phyloP scores from a whole-genome alignment of 371 early-diverging fungal species.

The Mucor lusitanicus region DNA sequence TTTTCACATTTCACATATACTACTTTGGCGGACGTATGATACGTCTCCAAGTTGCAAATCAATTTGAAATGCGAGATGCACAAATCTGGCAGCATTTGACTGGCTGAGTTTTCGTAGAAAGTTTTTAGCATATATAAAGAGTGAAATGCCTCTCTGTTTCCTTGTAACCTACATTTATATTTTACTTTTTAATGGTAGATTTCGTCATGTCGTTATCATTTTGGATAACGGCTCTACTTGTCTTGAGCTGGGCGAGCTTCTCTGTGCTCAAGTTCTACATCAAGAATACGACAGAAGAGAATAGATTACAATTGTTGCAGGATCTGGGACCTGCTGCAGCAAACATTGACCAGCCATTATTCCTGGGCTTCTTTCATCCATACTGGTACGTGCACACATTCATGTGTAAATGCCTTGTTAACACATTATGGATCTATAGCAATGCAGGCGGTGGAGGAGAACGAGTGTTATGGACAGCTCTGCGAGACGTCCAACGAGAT shows the following conservation, averaged over 20 bases:
- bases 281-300: constrained; percentile 11
- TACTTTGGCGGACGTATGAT: neutral
- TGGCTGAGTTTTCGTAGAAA: neutral
- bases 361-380: constrained; percentile 88
- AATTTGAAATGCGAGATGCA: neutral
- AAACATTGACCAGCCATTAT: constrained; percentile 21
- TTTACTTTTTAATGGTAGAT: constrained; percentile 3
- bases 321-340: constrained; percentile 15
- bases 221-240: constrained; percentile 24
- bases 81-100: neutral
- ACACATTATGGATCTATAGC: constrained; percentile 35
- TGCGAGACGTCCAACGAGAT: constrained; percentile 72
- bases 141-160: neutral
- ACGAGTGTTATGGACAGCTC: constrained; percentile 90
- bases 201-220: constrained; percentile 30
- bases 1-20: neutral
- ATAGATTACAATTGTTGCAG: constrained; percentile 29
- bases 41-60: neutral
- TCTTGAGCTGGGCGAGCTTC: constrained; percentile 10
- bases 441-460: constrained; percentile 97
- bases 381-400: constrained; percentile 58
- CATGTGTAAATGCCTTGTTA: neutral
- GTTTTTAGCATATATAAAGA: neutral
- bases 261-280: constrained; percentile 21
- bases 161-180: neutral